phyloP scores from a whole-genome alignment of 176 grass and related monocot species.

The Eragrostis nindensis region DNA sequence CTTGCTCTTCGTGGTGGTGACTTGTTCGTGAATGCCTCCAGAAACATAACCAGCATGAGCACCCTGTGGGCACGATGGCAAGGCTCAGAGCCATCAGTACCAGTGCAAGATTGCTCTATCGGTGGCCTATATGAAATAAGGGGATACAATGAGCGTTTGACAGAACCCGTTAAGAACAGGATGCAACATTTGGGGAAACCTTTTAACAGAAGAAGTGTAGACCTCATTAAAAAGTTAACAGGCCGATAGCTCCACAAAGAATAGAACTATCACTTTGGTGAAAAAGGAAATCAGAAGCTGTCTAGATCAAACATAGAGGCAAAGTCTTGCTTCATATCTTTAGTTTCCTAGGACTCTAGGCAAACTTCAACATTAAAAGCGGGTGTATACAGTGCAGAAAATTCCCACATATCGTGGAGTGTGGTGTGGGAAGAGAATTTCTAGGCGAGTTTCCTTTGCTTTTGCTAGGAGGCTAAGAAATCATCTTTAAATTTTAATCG shows the following conservation, averaged over 20 bases:
- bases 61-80: constrained; percentile 64
- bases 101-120: constrained; percentile 72
- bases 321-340: neutral
- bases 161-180: constrained; percentile 8
- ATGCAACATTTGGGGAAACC: constrained; percentile 12
- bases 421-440: no score
- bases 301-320: neutral
- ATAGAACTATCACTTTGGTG: neutral
- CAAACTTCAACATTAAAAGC: neutral
- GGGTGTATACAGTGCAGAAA: neutral
- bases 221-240: constrained; percentile 14
- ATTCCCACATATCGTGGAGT: neutral
- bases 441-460: no score
- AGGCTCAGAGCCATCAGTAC: constrained; percentile 62
- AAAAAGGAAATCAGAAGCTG: neutral
- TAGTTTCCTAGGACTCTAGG: neutral
- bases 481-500: no score
- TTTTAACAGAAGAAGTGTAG: neutral
- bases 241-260: neutral
- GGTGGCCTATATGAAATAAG: constrained; percentile 54
- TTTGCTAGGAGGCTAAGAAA: no score
- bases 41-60: constrained; percentile 63
- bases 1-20: constrained; percentile 68
- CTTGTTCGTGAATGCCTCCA: constrained; percentile 83
- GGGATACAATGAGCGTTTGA: neutral